These are phyloP conservation scores for Sporothrix dimorphospora DNA, from an alignment of 2,329 filamentous ascomycete genomes.

Conservation along the genomic window DNA sequence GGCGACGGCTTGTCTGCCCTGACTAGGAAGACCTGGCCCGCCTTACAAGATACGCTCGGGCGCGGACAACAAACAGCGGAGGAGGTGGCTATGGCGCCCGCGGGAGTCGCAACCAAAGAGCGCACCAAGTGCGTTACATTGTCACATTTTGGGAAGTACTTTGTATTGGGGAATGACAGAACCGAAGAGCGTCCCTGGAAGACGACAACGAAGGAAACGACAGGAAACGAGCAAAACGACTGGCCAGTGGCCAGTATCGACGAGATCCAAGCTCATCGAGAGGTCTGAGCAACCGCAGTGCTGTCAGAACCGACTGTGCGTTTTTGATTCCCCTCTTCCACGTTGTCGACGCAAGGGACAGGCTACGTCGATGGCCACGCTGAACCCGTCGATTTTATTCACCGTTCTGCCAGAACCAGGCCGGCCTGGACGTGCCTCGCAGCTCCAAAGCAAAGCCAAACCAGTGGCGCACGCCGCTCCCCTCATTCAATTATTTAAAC, in stretches of 20 bases:
- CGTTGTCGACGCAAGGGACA: conserved; percentile 13
- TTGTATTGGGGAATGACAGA: neutral
- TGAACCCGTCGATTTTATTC: neutral
- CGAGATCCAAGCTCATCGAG: neutral
- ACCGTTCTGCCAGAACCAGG: neutral
- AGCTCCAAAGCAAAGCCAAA: neutral
- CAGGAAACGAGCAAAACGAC: neutral
- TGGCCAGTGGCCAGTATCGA: neutral
- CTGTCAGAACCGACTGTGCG: neutral
- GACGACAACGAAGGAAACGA: neutral
- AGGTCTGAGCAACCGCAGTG: neutral
- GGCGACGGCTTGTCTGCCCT: neutral
- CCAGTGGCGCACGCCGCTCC: neutral
- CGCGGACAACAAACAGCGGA: neutral
- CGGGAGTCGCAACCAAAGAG: neutral
- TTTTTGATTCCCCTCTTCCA: neutral
- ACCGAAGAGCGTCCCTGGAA: too few relatives aligned
- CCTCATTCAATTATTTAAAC: neutral
- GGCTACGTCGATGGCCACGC: neutral
- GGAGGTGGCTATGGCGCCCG: conserved; percentile 14
- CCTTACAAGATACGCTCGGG: neutral
- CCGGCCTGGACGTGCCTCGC: neutral
- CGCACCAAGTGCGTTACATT: too few relatives aligned
- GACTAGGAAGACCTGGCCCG: neutral
- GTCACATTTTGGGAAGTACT: neutral